phyloP scores from a whole-genome alignment of 495 filamentous ascomycete genomes.

The Neurospora sp. region DNA sequence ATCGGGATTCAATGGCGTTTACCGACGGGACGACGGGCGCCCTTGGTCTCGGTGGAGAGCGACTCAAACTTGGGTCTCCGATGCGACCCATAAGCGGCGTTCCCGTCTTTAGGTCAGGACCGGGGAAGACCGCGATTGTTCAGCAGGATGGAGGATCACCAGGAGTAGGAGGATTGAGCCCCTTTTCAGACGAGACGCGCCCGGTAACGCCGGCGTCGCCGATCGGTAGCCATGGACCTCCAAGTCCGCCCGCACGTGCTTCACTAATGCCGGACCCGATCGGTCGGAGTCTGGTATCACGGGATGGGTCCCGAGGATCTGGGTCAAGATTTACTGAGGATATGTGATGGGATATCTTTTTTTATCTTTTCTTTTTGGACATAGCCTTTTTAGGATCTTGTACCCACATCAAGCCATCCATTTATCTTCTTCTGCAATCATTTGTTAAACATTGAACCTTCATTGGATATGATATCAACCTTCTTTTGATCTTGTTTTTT shows the following conservation, averaged over 20 bases:
- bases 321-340: conserved; percentile 43
- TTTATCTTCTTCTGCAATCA: neutral
- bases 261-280: conserved; percentile 23
- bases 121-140: conserved; percentile 30
- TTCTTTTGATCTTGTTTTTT: neutral
- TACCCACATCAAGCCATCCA: neutral
- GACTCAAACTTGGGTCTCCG: conserved; percentile 32
- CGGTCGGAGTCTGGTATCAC: conserved; percentile 34
- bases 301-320: conserved; percentile 35
- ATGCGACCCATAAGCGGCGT: conserved; percentile 39
- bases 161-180: conserved; percentile 20
- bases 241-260: neutral
- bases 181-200: conserved; percentile 21
- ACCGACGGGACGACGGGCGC: conserved; percentile 20
- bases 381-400: neutral
- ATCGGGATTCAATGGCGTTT: conserved; percentile 38
- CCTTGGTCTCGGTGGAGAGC: neutral
- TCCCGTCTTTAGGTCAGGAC: conserved; percentile 34
- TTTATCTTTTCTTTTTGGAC: neutral
- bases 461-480: neutral
- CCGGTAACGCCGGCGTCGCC: conserved; percentile 19
- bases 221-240: conserved; percentile 1
- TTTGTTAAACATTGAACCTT: neutral
- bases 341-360: conserved; percentile 24
- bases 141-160: conserved; percentile 1